Evolutionary conservation across 306 rosid genomes (phyloP), one percentile per base, ranked within the genome.

Genomic region (Senna siamea): DNA sequence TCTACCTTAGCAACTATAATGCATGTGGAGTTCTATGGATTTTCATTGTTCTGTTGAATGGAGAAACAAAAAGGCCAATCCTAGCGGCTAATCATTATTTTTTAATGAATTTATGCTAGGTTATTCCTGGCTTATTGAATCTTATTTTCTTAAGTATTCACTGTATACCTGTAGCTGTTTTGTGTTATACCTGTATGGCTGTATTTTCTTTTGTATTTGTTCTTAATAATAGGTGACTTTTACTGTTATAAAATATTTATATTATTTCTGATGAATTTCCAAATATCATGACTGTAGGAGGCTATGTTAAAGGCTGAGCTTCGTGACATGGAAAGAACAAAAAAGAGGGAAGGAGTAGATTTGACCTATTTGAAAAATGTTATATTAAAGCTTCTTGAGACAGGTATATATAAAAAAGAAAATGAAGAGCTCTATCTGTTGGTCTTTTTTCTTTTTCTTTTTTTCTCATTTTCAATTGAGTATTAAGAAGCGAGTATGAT

Each of bases 291-390:
- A 65, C 59, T 70, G 73, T 17, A 95, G 98, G 89, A 89, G 78
- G 86, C 92, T 75, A 87, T 92, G 90, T 72, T 95, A 75, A 92
- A 94, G 82, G 44, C 84, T 48, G 99, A 94, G 78, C 73, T 94
- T 66, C 97, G 99, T 22, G 70, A 82, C 79, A 73, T 88, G 90
- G 99, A 94, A 58, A 86, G 99, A 85, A 18, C 82, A 22, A 82
- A 92, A 79, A 94, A 88, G 84, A 88, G 99, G 92, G 99, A 94
- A 73, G 97, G 99, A 4, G 96, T 94, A 50, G 99, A 92, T 84
- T 81, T 94, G 97, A 94, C 96, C 9, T 94, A 92, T 76, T 77
- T 92, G 84, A 94, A 94, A 88, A 92, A 94, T 82, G 90, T 94
- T 38, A 87, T 94, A 78, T 81, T 94, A 77, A 94, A 94, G 92